Conservation (phyloP, 129 eudicot genomes). For the Lactuca saligna region DNA sequence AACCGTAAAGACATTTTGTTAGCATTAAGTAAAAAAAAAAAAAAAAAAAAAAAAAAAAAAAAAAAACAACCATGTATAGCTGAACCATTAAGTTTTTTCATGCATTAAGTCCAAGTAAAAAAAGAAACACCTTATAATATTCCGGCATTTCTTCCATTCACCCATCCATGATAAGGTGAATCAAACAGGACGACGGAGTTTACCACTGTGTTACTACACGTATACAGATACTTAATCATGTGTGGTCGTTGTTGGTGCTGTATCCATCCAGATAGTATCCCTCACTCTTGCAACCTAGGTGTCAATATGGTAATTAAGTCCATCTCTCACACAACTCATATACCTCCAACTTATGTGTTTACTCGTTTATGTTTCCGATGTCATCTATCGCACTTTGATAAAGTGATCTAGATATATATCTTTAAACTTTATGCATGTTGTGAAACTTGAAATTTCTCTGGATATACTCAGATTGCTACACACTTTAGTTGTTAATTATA, state of each 20-base stretch:
- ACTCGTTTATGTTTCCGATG: background rate
- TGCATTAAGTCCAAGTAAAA: background rate
- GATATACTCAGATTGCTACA: background rate
- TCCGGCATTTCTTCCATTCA: conserved; percentile 36
- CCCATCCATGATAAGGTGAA: background rate
- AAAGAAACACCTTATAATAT: background rate
- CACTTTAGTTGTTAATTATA: too few relatives aligned
- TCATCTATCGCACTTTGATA: background rate
- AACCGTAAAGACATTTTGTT: too few relatives aligned
- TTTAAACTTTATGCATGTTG: too few relatives aligned
- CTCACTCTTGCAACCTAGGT: conserved; percentile 66
- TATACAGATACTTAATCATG: conserved; percentile 33
- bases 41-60: too few relatives aligned
- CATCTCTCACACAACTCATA: background rate
- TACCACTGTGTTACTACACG: background rate
- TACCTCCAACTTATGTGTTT: conserved; percentile 2
- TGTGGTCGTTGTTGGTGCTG: conserved; percentile 81
- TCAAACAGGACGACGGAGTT: background rate
- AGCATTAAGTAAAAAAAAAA: too few relatives aligned
- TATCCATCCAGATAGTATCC: conserved; percentile 64
- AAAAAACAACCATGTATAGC: too few relatives aligned
- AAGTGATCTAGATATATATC: too few relatives aligned
- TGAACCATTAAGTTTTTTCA: too few relatives aligned
- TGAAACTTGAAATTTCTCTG: background rate
- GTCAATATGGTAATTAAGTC: too few relatives aligned